These are phyloP conservation scores for Termitomyces sp. DNA, from an alignment of 768 basidiomycete species.

Conservation along the genomic window DNA sequence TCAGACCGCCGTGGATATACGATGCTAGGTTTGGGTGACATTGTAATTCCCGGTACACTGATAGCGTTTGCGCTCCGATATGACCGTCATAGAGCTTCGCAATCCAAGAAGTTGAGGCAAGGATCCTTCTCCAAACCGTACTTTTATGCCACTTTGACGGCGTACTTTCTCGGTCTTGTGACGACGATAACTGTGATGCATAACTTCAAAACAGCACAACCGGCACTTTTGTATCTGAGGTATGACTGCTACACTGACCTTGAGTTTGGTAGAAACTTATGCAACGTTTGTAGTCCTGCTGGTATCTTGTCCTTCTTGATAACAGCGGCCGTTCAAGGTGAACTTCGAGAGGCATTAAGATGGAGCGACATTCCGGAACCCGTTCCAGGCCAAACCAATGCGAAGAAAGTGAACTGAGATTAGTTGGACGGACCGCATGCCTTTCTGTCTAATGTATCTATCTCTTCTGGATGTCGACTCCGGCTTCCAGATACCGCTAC, in stretches of 20 bases:
- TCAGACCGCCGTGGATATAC: conserved; percentile 57
- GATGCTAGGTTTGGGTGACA: conserved; percentile 91
- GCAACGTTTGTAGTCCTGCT: conserved; percentile 47
- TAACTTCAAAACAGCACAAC: conserved; percentile 68
- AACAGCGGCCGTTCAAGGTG: conserved; percentile 58
- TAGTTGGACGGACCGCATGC: neutral
- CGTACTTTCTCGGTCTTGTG: conserved; percentile 69
- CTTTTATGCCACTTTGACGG: conserved; percentile 61
- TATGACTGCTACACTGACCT: conserved; percentile 24
- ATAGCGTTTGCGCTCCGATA: conserved; percentile 83
- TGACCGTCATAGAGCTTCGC: conserved; percentile 51
- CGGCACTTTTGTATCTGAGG: conserved; percentile 91
- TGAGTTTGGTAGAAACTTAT: neutral
- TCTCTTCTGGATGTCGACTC: neutral
- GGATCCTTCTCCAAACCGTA: conserved; percentile 59
- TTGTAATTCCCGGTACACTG: conserved; percentile 63
- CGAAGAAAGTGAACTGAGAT: conserved; percentile 9
- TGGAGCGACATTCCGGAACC: conserved; percentile 56
- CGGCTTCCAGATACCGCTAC: neutral
- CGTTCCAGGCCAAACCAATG: neutral
- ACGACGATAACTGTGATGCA: conserved; percentile 88
- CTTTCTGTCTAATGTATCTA: neutral
- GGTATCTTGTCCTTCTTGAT: conserved; percentile 67
- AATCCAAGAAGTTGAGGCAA: conserved; percentile 18
- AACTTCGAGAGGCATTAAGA: conserved; percentile 61